Base-by-base conservation (phyloP, 331 rosid species). In the Acacia pycnantha region DNA sequence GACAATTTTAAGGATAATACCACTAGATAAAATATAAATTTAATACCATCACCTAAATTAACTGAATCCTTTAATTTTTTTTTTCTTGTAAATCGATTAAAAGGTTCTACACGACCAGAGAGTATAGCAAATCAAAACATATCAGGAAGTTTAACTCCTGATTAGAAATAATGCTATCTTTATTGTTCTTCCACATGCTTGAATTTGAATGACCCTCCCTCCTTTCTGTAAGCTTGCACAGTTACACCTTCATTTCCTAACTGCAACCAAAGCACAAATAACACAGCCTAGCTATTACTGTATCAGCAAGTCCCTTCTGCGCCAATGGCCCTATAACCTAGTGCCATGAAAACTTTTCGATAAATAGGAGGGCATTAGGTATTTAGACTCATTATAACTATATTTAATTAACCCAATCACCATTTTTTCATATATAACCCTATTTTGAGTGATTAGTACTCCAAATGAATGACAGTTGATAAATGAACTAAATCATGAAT, bases 231-330 rank as follows among this genome's bases (percentile, higher is more conserved):
- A 6, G 26, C 21, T 4, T 19, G 27, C 51, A n/a, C n/a, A n/a
- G n/a, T n/a, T n/a, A n/a, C n/a, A 69, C 31, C 31, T 40, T 43
- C 74, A 69, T 69, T 41, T 31, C 33, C 12, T 15, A 16, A 33
- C 70, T 11, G 31, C 22, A 65, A 64, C n/a, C 70, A 69, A 11
- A 74, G 35, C 46, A 41, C 78, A 67, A 27, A 64, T 81, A 59
- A 18, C 24, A 44, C 78, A 81, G 40, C 47, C 48, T 31, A 24
- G 71, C 22, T 44, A 44, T 16, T 51, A 6, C 58, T 1, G 58
- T 48, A 50, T 16, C 56, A 50, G 56, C 56, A 50, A 5, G n/a
- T 53, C 35, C 47, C 67, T 7, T 48, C 64, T 62, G 24, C 3
- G 3, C 48, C 4, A 11, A 44, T 44, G 2, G 3, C 48, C 14